Percentiles rank a stretch among this genome's conserved stretches.
phyloP scores from a whole-genome alignment of 139 green algal genomes.

The Gonium pectorale region DNA sequence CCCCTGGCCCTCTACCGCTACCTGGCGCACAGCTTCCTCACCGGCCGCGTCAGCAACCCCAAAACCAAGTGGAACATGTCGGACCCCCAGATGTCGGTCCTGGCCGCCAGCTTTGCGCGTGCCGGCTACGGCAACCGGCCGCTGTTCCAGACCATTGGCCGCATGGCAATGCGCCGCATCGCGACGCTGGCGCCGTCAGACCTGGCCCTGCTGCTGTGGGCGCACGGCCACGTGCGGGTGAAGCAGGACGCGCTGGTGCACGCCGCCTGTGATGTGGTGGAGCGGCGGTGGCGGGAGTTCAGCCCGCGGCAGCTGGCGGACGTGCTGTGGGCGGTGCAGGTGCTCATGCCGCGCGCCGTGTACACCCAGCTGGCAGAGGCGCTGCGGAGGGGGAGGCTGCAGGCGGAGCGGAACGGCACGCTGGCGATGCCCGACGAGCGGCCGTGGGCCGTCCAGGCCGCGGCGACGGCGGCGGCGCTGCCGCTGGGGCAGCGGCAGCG shows the following conservation, averaged over 20 bases:
- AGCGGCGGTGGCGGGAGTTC: not conserved
- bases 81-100: slow-evolving; percentile 10
- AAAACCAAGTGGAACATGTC: slow-evolving; percentile 1
- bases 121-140: slow-evolving; percentile 18
- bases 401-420: not conserved
- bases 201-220: slow-evolving; percentile 4
- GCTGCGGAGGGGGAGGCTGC: not conserved
- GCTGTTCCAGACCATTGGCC: slow-evolving; percentile 35
- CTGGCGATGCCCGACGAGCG: not conserved
- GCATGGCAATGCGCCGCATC: slow-evolving; percentile 21
- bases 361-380: not conserved
- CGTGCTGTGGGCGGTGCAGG: slow-evolving; percentile 27
- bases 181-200: slow-evolving; percentile 3
- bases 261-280: not conserved
- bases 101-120: slow-evolving; percentile 16
- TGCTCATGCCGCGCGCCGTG: not conserved
- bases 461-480: not conserved
- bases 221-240: not conserved
- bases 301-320: slow-evolving; percentile 14
- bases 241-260: slow-evolving; percentile 14
- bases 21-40: not conserved
- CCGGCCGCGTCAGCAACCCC: not conserved
- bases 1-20: slow-evolving; percentile 19
- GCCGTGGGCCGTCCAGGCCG: not conserved
- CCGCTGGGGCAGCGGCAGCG: too few species aligned